These are phyloP conservation scores for Austroboletus niveus DNA, from an alignment of 1,284 basidiomycete genomes.

Conservation along the genomic window DNA sequence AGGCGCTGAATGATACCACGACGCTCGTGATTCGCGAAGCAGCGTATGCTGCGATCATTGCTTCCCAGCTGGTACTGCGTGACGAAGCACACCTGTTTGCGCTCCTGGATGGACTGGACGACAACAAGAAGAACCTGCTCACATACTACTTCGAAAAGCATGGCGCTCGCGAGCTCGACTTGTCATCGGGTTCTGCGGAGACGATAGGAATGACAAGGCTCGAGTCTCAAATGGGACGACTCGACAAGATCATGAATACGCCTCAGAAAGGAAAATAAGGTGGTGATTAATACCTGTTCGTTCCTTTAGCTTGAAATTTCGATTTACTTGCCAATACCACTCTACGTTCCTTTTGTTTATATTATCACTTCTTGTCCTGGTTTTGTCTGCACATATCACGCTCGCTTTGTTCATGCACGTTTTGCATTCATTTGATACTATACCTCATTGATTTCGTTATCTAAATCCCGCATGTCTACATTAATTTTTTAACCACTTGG, in stretches of 20 bases:
- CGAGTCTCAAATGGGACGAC: conserved; percentile 71
- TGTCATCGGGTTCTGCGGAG: conserved; percentile 30
- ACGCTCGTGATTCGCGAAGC: conserved; percentile 79
- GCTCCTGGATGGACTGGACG: conserved; percentile 73
- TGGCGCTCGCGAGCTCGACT: conserved; percentile 52
- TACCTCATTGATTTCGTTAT: conserved; percentile 11
- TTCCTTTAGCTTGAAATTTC: neutral
- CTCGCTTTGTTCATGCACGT: conserved; percentile 14
- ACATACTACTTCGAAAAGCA: conserved; percentile 86
- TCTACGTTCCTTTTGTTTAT: neutral
- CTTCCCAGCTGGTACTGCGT: conserved; percentile 73
- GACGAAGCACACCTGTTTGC: conserved; percentile 79
- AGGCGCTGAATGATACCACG: conserved; percentile 70
- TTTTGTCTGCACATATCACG: conserved; percentile 4
- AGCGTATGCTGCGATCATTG: conserved; percentile 76
- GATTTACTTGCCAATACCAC: neutral
- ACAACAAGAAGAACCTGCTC: conserved; percentile 83
- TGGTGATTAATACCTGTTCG: conserved; percentile 3
- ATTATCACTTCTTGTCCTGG: neutral
- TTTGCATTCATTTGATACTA: conserved; percentile 2
- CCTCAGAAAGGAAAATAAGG: conserved; percentile 38
- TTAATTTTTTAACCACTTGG: conserved; percentile 1
- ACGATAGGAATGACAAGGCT: conserved; percentile 56
- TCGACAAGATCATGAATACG: conserved; percentile 73
- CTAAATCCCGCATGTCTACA: conserved; percentile 8